These are phyloP conservation scores for Dothiorella sarmentorum DNA, from an alignment of 2,329 filamentous ascomycete genomes.

Conservation along the genomic window DNA sequence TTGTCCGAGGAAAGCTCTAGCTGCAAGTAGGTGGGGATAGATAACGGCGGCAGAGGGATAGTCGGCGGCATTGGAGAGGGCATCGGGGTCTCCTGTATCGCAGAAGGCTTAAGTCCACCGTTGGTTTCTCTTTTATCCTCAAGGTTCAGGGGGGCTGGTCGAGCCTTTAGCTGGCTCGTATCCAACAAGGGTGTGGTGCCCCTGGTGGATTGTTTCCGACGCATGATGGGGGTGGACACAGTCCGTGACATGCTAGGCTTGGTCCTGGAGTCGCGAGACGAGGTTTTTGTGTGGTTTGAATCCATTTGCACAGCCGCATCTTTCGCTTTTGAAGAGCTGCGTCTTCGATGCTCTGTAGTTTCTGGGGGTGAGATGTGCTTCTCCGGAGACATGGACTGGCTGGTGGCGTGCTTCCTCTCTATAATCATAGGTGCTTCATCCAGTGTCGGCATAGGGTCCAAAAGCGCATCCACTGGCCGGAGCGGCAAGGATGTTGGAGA, in stretches of 20 bases:
- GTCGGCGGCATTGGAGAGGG: conserved; percentile 48
- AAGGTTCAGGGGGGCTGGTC: conserved; percentile 34
- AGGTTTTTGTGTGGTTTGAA: not conserved
- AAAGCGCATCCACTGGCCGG: conserved; percentile 40
- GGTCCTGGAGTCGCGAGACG: not conserved
- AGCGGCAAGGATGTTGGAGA: conserved; percentile 55
- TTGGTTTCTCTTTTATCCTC: conserved; percentile 29
- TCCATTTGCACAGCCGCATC: not conserved
- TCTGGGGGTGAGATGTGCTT: conserved; percentile 5
- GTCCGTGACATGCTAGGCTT: conserved; percentile 12
- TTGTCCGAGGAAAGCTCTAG: conserved; percentile 59
- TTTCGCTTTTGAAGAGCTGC: not conserved
- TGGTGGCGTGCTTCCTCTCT: not conserved
- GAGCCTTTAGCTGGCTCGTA: not conserved
- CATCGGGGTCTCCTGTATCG: conserved; percentile 30
- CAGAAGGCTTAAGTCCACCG: conserved; percentile 29
- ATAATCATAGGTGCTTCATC: conserved; percentile 11
- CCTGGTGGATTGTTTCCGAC: conserved; percentile 33
- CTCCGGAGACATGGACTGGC: not conserved
- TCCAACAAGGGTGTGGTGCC: conserved; percentile 7
- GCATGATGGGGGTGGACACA: conserved; percentile 35
- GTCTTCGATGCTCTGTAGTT: conserved; percentile 5
- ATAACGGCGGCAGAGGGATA: conserved; percentile 60
- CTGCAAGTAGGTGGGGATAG: conserved; percentile 63
- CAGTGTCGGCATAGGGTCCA: conserved; percentile 28